Conservation (phyloP, 345 rosid genomes). For the Odontarrhena argentea region DNA sequence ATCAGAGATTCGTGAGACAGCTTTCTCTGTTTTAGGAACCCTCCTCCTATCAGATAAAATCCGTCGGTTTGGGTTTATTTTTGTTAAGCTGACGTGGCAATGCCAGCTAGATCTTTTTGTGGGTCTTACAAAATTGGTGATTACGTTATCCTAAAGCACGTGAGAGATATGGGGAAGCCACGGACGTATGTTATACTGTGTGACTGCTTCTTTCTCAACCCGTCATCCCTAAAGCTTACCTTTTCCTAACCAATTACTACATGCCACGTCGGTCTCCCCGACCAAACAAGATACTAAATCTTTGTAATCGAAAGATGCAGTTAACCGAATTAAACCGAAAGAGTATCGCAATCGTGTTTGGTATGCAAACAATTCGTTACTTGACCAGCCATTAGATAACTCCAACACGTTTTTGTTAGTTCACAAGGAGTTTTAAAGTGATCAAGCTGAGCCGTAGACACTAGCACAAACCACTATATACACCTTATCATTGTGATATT, state of each 20-base stretch:
- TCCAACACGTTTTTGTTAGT: not conserved
- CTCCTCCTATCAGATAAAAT: conserved; percentile 35
- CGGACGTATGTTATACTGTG: conserved; percentile 33
- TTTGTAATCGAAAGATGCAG: not conserved
- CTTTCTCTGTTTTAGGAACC: conserved; percentile 33
- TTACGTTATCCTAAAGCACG: conserved; percentile 56
- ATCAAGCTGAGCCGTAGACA: not conserved
- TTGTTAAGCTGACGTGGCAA: conserved; percentile 30
- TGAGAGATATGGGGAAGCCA: conserved; percentile 48
- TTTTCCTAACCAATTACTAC: conserved; percentile 6
- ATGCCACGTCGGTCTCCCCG: conserved; percentile 14
- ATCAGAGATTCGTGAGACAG: conserved; percentile 33
- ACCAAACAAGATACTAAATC: conserved; percentile 14
- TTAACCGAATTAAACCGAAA: conserved; percentile 20
- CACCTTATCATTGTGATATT: no score
- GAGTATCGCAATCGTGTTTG: not conserved
- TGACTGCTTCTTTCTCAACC: conserved; percentile 35
- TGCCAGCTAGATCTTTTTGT: conserved; percentile 34
- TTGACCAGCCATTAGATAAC: not conserved
- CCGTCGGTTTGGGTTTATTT: conserved; percentile 5
- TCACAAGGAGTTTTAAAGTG: not conserved
- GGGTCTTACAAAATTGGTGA: conserved; percentile 42
- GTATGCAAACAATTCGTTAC: not conserved
- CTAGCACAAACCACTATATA: no score
- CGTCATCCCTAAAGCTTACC: conserved; percentile 41